Conservation (phyloP, 306 rosid genomes). For the Albizia julibrissin region DNA sequence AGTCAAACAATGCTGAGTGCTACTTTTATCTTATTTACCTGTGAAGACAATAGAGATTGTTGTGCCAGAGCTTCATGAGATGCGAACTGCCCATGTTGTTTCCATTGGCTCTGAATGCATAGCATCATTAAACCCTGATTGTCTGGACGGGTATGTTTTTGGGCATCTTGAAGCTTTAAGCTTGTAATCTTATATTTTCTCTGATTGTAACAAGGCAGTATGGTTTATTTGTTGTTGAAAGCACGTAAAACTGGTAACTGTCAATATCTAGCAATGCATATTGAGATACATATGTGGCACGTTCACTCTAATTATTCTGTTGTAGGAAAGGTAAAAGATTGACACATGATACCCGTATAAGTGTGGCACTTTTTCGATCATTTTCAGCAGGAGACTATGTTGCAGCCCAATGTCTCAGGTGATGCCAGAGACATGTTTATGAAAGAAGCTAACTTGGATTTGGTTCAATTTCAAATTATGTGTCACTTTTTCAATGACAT, state of each 20-base stretch:
- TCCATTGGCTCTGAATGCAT: constrained; percentile 82
- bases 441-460: constrained; percentile 15
- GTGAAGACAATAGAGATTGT: constrained; percentile 69
- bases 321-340: constrained; percentile 57
- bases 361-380: constrained; percentile 74
- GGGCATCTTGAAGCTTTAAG: constrained; percentile 22
- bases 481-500: constrained; percentile 14
- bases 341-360: constrained; percentile 83
- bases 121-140: constrained; percentile 61
- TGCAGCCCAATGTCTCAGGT: constrained; percentile 89
- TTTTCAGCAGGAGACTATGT: constrained; percentile 84
- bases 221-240: constrained; percentile 10
- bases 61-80: constrained; percentile 82
- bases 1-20: constrained; percentile 36
- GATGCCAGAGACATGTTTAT: constrained; percentile 29
- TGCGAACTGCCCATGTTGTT: constrained; percentile 82
- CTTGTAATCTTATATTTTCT: constrained; percentile 27
- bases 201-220: constrained; percentile 9
- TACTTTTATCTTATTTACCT: constrained; percentile 26
- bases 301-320: constrained; percentile 25
- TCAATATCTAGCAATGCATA: constrained; percentile 11
- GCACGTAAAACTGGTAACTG: constrained; percentile 11
- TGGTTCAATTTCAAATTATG: constrained; percentile 8
- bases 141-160: constrained; percentile 75
- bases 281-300: constrained; percentile 1